Conservation (phyloP, 1,284 basidiomycete genomes). For the Tilletia walkeri region DNA sequence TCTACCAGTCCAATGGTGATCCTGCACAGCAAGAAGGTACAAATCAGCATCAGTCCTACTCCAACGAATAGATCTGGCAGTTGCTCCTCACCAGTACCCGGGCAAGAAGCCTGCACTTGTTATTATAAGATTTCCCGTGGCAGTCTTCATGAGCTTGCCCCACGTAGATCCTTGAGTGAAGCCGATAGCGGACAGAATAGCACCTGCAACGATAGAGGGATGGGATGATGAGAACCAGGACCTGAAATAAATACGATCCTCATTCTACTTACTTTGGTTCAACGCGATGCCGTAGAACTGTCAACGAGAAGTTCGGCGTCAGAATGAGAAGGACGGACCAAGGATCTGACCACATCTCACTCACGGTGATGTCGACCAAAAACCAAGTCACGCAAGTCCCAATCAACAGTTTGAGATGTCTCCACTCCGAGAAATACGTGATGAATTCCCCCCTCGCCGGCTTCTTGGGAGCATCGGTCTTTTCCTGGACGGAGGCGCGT, state of each 20-base stretch:
- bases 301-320: no score
- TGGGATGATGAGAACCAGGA: no score
- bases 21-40: neutral
- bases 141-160: constrained; percentile 62
- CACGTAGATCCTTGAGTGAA: constrained; percentile 57
- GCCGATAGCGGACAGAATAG: constrained; percentile 68
- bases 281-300: constrained; percentile 72
- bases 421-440: constrained; percentile 21
- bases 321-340: neutral
- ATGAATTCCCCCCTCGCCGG: constrained; percentile 22
- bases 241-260: no score
- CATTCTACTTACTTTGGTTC: constrained; percentile 61
- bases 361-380: constrained; percentile 61
- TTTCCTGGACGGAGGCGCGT: constrained; percentile 57
- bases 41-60: neutral
- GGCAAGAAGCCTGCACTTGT: constrained; percentile 49
- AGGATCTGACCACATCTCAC: neutral
- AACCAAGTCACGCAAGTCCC: constrained; percentile 32
- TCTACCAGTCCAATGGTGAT: constrained; percentile 47
- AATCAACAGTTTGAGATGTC: constrained; percentile 25
- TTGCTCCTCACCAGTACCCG: constrained; percentile 37
- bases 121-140: constrained; percentile 54
- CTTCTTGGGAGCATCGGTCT: constrained; percentile 20
- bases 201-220: constrained; percentile 54
- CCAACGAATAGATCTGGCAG: neutral